Percentiles rank a stretch among this genome's conserved stretches.
These are phyloP conservation scores for Boletellus deceptivus DNA, from an alignment of 1,284 basidiomycete species.

Conservation along the genomic window DNA sequence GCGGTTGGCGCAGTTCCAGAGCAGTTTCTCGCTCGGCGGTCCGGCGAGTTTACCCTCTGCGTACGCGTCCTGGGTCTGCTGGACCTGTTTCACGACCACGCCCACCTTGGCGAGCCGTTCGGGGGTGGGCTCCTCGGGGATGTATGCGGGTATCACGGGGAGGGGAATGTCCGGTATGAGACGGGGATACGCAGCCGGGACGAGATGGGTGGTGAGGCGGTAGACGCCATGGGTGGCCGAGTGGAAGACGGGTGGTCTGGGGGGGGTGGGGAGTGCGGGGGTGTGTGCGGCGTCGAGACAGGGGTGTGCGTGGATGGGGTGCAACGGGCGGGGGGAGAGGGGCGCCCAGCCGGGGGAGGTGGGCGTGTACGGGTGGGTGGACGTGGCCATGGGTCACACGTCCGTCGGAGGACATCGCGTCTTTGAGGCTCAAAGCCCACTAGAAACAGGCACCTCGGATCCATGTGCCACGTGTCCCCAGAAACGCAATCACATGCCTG, in stretches of 20 bases:
- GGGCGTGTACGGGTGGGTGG: slow-evolving; percentile 23
- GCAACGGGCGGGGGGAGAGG: slow-evolving; percentile 20
- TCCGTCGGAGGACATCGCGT: no score
- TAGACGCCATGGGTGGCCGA: slow-evolving; percentile 30
- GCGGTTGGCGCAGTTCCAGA: slow-evolving; percentile 59
- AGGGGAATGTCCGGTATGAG: slow-evolving; percentile 46
- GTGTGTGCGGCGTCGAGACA: slow-evolving; percentile 2
- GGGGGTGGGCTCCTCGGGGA: slow-evolving; percentile 14
- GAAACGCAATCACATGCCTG: no score
- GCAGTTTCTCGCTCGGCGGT: slow-evolving; percentile 37
- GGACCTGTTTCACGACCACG: slow-evolving; percentile 20
- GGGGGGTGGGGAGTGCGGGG: slow-evolving; percentile 19
- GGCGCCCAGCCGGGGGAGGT: slow-evolving; percentile 19
- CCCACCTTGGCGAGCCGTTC: slow-evolving; percentile 32
- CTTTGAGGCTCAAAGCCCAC: no score
- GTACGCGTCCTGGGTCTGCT: slow-evolving; percentile 22
- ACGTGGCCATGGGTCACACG: background rate
- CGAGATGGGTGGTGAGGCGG: slow-evolving; percentile 60
- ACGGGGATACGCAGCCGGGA: slow-evolving; percentile 72
- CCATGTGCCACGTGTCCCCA: no score
- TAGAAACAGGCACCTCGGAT: no score
- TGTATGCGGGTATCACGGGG: slow-evolving; percentile 31
- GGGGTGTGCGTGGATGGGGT: slow-evolving; percentile 14
- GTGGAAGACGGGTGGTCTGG: slow-evolving; percentile 22
- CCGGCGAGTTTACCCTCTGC: slow-evolving; percentile 16